Percentiles rank a stretch among this genome's conserved stretches.
Evolutionary conservation across 2,329 filamentous ascomycete genomes (phyloP).

Genomic region (Microascus cirrosus): DNA sequence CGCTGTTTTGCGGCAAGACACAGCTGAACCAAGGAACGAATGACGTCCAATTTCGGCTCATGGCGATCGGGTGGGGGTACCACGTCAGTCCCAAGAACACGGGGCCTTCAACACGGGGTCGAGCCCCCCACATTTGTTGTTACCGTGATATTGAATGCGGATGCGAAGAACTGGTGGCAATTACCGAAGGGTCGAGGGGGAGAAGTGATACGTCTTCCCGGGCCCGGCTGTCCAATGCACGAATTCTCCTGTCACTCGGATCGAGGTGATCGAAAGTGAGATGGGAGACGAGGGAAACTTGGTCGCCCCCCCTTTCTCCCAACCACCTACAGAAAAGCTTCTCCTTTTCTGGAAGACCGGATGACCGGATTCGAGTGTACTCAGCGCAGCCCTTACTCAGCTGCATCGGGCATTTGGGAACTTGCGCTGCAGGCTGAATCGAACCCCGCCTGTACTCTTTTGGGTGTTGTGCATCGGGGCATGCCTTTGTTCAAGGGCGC

Average conservation of each 20-base stretch:
- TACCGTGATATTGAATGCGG: not conserved
- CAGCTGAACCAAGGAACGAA: not conserved
- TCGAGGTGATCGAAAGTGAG: not conserved
- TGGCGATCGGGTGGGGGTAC: not conserved
- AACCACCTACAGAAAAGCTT: not conserved
- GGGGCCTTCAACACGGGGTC: not conserved
- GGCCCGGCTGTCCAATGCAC: not conserved
- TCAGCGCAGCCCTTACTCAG: no score
- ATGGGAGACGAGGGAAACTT: not conserved
- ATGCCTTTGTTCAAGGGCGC: no score
- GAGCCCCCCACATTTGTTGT: not conserved
- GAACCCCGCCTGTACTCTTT: no score
- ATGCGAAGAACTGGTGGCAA: not conserved
- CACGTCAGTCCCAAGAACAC: no score
- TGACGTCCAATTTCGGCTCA: not conserved
- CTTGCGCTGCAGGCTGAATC: no score
- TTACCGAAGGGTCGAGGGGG: not conserved
- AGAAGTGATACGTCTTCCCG: not conserved
- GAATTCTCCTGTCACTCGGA: not conserved
- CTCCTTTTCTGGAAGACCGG: no score
- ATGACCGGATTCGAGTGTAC: no score
- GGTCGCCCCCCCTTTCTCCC: not conserved
- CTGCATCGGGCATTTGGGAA: no score
- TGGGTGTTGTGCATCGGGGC: no score
- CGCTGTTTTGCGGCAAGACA: not conserved